Percentiles rank a stretch among this genome's conserved stretches.
Evolutionary conservation across 208 protist species (phyloP).

Genomic region (Naegleria lovaniensis): DNA sequence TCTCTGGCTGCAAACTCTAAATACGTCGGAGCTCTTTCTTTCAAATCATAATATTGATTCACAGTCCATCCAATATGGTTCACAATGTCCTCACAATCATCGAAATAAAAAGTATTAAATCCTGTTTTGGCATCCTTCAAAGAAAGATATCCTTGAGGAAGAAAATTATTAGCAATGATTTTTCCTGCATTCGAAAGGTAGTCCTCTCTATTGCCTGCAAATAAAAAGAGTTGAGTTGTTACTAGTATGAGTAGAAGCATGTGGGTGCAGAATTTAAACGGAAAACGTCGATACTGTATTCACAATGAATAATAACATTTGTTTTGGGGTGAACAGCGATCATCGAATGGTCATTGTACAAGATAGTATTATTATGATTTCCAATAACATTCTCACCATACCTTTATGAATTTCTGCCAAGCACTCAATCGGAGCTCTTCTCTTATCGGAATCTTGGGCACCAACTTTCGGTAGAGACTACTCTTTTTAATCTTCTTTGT

Average conservation of each 20-base stretch:
- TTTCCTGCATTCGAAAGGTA: not conserved
- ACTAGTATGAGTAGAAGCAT: not conserved
- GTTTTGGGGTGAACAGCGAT: too few species aligned
- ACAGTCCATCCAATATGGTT: not conserved
- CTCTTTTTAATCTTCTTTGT: not conserved
- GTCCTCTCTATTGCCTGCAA: not conserved
- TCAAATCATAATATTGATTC: not conserved
- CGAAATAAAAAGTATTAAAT: slow-evolving; percentile 5
- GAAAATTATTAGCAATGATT: not conserved
- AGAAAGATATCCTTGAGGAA: not conserved
- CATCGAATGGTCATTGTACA: too few species aligned
- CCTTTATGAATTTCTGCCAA: not conserved
- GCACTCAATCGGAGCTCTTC: not conserved
- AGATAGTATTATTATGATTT: too few species aligned
- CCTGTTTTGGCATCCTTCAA: not conserved
- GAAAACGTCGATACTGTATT: not conserved
- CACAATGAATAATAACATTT: not conserved
- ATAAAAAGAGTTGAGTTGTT: not conserved
- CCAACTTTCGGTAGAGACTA: not conserved
- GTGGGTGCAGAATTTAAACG: not conserved
- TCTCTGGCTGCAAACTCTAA: not conserved
- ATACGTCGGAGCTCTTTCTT: not conserved
- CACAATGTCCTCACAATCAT: not conserved
- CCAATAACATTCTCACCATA: not conserved
- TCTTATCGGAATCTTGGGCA: not conserved